Conservation (phyloP, 805 yeast genomes). For the Hanseniaspora mollemarum region DNA sequence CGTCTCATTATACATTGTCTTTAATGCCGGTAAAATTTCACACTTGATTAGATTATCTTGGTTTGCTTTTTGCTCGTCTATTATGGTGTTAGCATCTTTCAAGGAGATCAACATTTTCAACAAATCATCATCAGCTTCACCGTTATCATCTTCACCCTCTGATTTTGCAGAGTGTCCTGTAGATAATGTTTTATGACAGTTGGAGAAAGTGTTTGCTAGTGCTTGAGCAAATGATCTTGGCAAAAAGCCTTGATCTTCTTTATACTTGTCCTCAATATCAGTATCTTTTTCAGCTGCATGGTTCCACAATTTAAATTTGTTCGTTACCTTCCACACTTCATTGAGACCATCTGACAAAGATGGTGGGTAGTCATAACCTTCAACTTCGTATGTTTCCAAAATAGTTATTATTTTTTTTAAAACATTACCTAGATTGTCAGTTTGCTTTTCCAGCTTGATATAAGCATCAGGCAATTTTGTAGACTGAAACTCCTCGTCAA, state of each 20-base stretch:
- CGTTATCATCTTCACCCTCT: conserved; percentile 34
- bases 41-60: conserved; percentile 54
- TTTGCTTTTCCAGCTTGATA: conserved; percentile 51
- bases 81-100: conserved; percentile 44
- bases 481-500: conserved; percentile 10
- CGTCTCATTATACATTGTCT: conserved; percentile 44
- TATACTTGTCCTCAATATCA: conserved; percentile 4
- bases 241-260: conserved; percentile 23
- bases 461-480: conserved; percentile 68
- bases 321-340: conserved; percentile 21
- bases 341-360: conserved; percentile 54
- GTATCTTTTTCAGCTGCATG: conserved; percentile 16
- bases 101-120: conserved; percentile 34
- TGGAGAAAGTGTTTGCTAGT: conserved; percentile 44
- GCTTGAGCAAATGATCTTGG: conserved; percentile 71
- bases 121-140: conserved; percentile 44
- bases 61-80: conserved; percentile 57
- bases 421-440: conserved; percentile 51
- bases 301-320: conserved; percentile 22
- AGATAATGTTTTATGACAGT: conserved; percentile 31
- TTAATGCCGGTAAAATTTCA: conserved; percentile 49
- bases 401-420: conserved; percentile 43
- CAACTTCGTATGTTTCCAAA: conserved; percentile 56
- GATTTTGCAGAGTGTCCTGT: conserved; percentile 19
- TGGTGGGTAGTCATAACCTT: conserved; percentile 76